phyloP scores from a whole-genome alignment of 768 basidiomycete species.

The Boletus sp. region DNA sequence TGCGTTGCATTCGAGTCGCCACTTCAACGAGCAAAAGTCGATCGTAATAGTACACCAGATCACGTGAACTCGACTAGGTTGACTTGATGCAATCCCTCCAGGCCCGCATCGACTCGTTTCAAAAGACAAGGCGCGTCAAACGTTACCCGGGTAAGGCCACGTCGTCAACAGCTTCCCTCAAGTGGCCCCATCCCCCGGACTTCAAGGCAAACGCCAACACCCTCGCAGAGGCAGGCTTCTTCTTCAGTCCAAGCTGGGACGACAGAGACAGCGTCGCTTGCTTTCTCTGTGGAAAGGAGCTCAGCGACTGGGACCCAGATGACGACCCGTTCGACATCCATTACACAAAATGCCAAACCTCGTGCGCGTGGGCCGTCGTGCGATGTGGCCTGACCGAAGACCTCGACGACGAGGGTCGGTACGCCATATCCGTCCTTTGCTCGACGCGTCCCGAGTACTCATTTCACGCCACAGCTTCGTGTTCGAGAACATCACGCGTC shows the following conservation, averaged over 20 bases:
- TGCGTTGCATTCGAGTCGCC: slow-evolving; percentile 25
- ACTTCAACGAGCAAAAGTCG: too few relatives aligned
- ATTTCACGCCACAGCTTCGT: slow-evolving; percentile 44
- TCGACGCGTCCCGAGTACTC: neutral
- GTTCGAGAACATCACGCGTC: slow-evolving; percentile 55
- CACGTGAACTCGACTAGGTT: neutral
- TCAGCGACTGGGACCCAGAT: slow-evolving; percentile 79
- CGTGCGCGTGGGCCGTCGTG: slow-evolving; percentile 82
- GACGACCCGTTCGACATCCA: slow-evolving; percentile 91
- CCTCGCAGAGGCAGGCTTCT: slow-evolving; percentile 90
- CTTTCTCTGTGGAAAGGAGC: slow-evolving; percentile 78
- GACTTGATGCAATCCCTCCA: slow-evolving; percentile 47
- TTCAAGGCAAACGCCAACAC: slow-evolving; percentile 70
- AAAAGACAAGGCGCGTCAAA: slow-evolving; percentile 59
- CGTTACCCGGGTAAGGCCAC: slow-evolving; percentile 47
- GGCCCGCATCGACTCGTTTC: slow-evolving; percentile 67
- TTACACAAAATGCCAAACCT: slow-evolving; percentile 57
- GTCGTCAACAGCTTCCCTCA: slow-evolving; percentile 44
- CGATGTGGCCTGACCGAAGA: slow-evolving; percentile 69
- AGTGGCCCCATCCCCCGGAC: slow-evolving; percentile 73
- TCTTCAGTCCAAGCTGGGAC: slow-evolving; percentile 65
- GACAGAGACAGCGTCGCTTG: slow-evolving; percentile 79
- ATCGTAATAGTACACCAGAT: neutral
- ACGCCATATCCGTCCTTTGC: slow-evolving; percentile 19
- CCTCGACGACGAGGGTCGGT: slow-evolving; percentile 57